Conservation (phyloP, 1,284 basidiomycete genomes). For the Moesziomyces antarcticus region DNA sequence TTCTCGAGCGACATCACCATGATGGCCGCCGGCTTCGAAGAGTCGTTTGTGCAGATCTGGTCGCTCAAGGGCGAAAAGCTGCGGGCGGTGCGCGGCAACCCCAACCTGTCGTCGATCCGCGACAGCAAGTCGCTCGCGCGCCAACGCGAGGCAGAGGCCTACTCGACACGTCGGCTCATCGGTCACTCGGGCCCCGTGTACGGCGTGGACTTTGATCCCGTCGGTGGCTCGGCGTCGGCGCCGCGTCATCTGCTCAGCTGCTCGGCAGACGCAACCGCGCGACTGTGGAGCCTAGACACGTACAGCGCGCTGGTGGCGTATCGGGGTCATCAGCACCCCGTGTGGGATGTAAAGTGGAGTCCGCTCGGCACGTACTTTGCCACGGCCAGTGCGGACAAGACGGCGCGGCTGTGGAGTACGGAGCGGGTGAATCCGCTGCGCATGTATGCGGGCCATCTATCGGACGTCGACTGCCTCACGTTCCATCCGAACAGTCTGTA, state of each 20-base stretch:
- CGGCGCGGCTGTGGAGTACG: conserved; percentile 94
- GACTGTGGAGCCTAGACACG: conserved; percentile 96
- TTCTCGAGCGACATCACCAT: conserved; percentile 92
- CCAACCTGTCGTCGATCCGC: conserved; percentile 75
- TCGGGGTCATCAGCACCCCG: conserved; percentile 93
- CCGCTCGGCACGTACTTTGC: conserved; percentile 99
- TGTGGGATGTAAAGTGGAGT: conserved; percentile 99
- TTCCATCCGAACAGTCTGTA: conserved; percentile 99
- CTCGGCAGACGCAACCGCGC: conserved; percentile 90
- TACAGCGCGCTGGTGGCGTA: conserved; percentile 93
- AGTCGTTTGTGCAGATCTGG: conserved; percentile 96
- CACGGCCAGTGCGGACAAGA: conserved; percentile 90
- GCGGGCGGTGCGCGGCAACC: conserved; percentile 79
- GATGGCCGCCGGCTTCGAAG: conserved; percentile 95
- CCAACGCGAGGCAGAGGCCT: conserved; percentile 42
- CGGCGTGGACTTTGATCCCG: conserved; percentile 90
- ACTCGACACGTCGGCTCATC: conserved; percentile 80
- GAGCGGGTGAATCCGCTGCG: conserved; percentile 87
- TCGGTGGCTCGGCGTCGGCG: conserved; percentile 83
- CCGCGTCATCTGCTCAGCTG: conserved; percentile 89
- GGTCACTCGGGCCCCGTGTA: conserved; percentile 98
- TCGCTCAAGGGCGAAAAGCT: conserved; percentile 92
- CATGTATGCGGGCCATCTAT: conserved; percentile 94
- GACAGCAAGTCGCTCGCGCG: conserved; percentile 69
- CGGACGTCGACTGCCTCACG: conserved; percentile 93